Evolutionary conservation across 768 basidiomycete genomes (phyloP).

Genomic region (Fistulinella prunicolor): DNA sequence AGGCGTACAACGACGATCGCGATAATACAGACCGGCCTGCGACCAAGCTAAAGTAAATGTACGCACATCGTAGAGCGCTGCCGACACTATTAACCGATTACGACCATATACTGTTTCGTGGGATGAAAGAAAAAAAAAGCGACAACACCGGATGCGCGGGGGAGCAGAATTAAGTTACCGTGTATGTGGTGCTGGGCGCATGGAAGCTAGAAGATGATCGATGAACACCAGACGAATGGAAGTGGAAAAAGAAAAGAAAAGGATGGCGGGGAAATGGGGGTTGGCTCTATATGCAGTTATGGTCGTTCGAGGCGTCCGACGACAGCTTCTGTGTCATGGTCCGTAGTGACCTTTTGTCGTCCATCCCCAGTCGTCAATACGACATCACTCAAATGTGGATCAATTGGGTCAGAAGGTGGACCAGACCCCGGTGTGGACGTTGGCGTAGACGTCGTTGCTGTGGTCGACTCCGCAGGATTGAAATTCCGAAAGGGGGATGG

Average conservation of each 20-base stretch:
- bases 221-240: too few relatives aligned
- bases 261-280: neutral
- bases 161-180: constrained; percentile 12
- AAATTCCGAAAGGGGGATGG: constrained; percentile 56
- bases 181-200: constrained; percentile 9
- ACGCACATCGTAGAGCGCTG: neutral
- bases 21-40: constrained; percentile 10
- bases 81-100: neutral
- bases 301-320: constrained; percentile 20
- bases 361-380: constrained; percentile 24
- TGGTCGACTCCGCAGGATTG: constrained; percentile 27
- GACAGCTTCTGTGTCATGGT: constrained; percentile 21
- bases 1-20: neutral
- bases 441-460: constrained; percentile 32
- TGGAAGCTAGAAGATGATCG: too few relatives aligned
- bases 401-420: constrained; percentile 32
- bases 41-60: constrained; percentile 2
- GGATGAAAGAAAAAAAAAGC: neutral
- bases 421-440: constrained; percentile 36
- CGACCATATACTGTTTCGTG: neutral
- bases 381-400: constrained; percentile 30
- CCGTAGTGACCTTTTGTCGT: constrained; percentile 22
- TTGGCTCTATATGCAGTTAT: constrained; percentile 1
- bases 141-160: neutral
- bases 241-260: neutral